Evolutionary conservation across 352 stramenopile genomes (phyloP).

Genomic region (Globisporangium sylvaticum): DNA sequence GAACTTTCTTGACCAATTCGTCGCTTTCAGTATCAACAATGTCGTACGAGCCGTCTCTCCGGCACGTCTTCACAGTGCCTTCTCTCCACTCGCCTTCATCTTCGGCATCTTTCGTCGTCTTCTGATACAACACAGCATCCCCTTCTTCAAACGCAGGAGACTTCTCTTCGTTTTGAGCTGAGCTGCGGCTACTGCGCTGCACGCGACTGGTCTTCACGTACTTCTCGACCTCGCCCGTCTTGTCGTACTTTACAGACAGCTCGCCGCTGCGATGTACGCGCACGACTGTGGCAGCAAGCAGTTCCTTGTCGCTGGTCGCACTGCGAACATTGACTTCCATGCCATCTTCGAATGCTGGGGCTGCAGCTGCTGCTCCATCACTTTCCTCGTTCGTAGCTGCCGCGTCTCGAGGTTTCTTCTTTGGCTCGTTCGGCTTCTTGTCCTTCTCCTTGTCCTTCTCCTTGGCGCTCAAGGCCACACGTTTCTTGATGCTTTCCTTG

Average conservation of each 20-base stretch:
- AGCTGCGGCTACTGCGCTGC: not conserved
- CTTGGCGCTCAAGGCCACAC: conserved; percentile 3
- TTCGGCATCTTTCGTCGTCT: not conserved
- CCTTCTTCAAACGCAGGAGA: conserved; percentile 14
- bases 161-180: not conserved
- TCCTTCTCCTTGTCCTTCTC: conserved; percentile 4
- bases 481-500: conserved; percentile 1
- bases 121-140: conserved; percentile 22
- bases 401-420: not conserved
- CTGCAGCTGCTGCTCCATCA: not conserved
- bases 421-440: not conserved
- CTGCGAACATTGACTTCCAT: conserved; percentile 15
- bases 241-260: conserved; percentile 31
- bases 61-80: conserved; percentile 25
- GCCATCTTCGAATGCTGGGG: conserved; percentile 2
- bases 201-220: conserved; percentile 20
- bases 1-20: conserved; percentile 29
- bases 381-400: not conserved
- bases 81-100: conserved; percentile 24
- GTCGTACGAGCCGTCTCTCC: conserved; percentile 29
- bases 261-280: conserved; percentile 36
- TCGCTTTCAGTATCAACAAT: conserved; percentile 29
- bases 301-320: conserved; percentile 5
- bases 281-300: conserved; percentile 23
- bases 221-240: conserved; percentile 32